Evolutionary conservation across 495 filamentous ascomycete genomes (phyloP).

Genomic region (Lentithecium fluviatile): DNA sequence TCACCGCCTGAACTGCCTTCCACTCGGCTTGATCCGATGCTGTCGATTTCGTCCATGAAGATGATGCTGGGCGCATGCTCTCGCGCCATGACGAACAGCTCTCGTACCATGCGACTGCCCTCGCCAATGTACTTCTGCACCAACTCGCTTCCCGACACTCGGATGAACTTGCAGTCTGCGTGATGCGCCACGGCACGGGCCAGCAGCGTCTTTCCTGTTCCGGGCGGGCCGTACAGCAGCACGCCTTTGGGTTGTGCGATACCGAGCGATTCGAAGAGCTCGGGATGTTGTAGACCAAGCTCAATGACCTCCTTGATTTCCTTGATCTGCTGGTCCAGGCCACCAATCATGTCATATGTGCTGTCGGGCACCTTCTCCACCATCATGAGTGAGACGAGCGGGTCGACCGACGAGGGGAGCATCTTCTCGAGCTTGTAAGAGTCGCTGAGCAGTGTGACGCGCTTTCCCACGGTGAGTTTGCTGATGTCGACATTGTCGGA

Average conservation of each 20-base stretch:
- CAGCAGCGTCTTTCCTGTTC: conserved; percentile 94
- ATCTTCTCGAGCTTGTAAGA: conserved; percentile 98
- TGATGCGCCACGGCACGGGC: conserved; percentile 96
- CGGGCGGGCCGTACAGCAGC: conserved; percentile 92
- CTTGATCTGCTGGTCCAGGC: conserved; percentile 98
- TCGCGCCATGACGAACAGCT: conserved; percentile 98
- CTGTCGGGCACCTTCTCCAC: conserved; percentile 99
- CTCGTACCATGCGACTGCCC: conserved; percentile 96
- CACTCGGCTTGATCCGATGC: conserved; percentile 94
- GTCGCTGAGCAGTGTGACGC: conserved; percentile 92
- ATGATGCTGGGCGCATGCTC: conserved; percentile 99
- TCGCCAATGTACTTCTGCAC: conserved; percentile 99
- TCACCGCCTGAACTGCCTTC: conserved; percentile 93
- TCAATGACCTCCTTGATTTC: conserved; percentile 99
- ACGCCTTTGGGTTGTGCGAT: conserved; percentile 99
- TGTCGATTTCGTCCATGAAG: conserved; percentile 99
- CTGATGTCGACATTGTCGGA: conserved; percentile 89
- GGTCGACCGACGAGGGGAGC: conserved; percentile 94
- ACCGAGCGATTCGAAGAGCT: conserved; percentile 96
- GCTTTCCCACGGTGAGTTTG: conserved; percentile 96
- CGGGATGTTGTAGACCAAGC: conserved; percentile 95
- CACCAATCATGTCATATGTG: conserved; percentile 99
- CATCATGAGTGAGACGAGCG: conserved; percentile 99
- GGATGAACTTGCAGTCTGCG: conserved; percentile 98
- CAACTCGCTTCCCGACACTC: conserved; percentile 91